A percentile compares a stretch with the other conserved stretches of the same genome.
Conservation (phyloP, 164 flowering plant species). For the Piper betle region DNA sequence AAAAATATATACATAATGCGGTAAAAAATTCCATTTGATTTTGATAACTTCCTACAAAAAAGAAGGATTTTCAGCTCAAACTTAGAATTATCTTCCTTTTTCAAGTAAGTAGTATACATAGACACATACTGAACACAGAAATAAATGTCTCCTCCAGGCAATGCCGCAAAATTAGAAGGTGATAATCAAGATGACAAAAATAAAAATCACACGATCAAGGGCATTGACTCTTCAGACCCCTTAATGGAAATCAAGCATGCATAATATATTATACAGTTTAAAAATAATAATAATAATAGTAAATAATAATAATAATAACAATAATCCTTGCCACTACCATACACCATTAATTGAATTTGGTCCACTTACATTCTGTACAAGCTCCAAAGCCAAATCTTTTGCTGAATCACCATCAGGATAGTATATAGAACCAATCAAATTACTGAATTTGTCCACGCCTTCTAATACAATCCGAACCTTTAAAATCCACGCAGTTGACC, state of each 20-base stretch:
- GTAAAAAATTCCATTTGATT: no score
- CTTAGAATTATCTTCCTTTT: no score
- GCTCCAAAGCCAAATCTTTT: slow-evolving; percentile 84
- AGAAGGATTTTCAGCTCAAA: no score
- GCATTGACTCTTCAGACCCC: not conserved
- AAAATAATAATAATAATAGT: no score
- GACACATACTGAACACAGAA: not conserved
- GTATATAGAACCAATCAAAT: slow-evolving; percentile 79
- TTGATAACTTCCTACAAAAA: no score
- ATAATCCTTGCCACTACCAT: not conserved
- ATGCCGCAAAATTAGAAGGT: not conserved
- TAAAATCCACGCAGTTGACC: slow-evolving; percentile 7
- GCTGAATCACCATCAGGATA: slow-evolving; percentile 87
- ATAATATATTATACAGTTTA: no score
- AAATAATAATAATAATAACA: not conserved
- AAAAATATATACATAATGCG: no score
- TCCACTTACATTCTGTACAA: slow-evolving; percentile 66
- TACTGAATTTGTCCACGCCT: slow-evolving; percentile 87
- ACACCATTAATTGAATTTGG: not conserved
- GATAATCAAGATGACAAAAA: not conserved
- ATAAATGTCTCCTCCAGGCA: not conserved
- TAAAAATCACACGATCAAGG: not conserved
- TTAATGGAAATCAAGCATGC: not conserved
- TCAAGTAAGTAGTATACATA: no score
- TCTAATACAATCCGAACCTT: slow-evolving; percentile 94